Percentiles rank a stretch among this genome's conserved stretches.
Conservation (phyloP, 2,329 filamentous ascomycete species). For the Microcyclosporella mali region DNA sequence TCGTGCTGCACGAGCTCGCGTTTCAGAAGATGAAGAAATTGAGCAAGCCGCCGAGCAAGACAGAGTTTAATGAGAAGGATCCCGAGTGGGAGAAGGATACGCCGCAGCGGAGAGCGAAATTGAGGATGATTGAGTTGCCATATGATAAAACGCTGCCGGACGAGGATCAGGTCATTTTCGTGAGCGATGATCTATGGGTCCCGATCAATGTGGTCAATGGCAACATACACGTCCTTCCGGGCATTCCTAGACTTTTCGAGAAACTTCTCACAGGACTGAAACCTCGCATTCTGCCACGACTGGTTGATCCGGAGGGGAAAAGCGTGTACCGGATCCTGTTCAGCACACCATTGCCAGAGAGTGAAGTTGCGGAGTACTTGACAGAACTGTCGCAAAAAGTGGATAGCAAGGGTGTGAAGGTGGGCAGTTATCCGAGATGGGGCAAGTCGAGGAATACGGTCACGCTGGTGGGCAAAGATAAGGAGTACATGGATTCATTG, state of each 20-base stretch:
- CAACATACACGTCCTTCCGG: slow-evolving; percentile 88
- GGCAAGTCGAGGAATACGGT: slow-evolving; percentile 82
- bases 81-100: slow-evolving; percentile 84
- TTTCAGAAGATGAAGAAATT: slow-evolving; percentile 77
- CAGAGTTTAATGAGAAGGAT: slow-evolving; percentile 56
- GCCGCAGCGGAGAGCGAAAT: slow-evolving; percentile 68
- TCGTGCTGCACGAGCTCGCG: slow-evolving; percentile 71
- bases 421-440: slow-evolving; percentile 93
- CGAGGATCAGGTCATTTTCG: slow-evolving; percentile 70
- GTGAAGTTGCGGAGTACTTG: slow-evolving; percentile 73
- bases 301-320: slow-evolving; percentile 74
- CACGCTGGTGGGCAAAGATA: slow-evolving; percentile 73
- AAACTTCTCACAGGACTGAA: slow-evolving; percentile 70
- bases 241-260: slow-evolving; percentile 80
- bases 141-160: slow-evolving; percentile 58
- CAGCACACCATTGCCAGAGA: slow-evolving; percentile 83
- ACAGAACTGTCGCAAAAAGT: slow-evolving; percentile 71
- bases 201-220: slow-evolving; percentile 83
- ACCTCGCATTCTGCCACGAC: slow-evolving; percentile 60
- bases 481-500: slow-evolving; percentile 69
- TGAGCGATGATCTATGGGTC: slow-evolving; percentile 79
- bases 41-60: slow-evolving; percentile 64
- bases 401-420: slow-evolving; percentile 73
- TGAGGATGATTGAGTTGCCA: slow-evolving; percentile 86
- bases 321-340: slow-evolving; percentile 73